Evolutionary conservation across 257 asterid species (phyloP).

Genomic region (Solanum ahanhuiri): DNA sequence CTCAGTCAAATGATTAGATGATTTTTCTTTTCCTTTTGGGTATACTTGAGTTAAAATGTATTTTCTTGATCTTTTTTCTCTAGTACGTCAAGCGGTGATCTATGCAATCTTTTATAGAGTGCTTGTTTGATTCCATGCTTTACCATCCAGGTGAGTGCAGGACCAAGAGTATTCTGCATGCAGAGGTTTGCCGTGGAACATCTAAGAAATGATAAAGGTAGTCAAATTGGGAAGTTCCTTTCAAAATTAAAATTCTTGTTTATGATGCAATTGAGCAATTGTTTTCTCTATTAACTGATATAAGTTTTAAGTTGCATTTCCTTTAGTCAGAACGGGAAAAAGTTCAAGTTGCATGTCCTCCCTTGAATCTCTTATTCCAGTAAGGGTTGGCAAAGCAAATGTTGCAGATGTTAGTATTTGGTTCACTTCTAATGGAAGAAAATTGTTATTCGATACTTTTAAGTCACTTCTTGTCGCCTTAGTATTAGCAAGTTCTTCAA

Average conservation of each 20-base stretch:
- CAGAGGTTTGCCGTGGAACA: conserved; percentile 17
- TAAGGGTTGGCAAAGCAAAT: neutral
- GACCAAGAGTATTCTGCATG: conserved; percentile 20
- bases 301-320: neutral
- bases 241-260: neutral
- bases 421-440: neutral
- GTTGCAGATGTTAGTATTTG: neutral
- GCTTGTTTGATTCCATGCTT: conserved; percentile 4
- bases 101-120: neutral
- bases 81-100: neutral
- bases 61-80: neutral
- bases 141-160: conserved; percentile 34
- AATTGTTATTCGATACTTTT: neutral
- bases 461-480: neutral
- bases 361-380: neutral
- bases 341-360: neutral
- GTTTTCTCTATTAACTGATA: neutral
- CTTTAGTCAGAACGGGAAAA: neutral
- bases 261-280: neutral
- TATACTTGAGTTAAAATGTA: neutral
- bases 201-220: conserved; percentile 39
- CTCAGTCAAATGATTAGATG: neutral
- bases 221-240: conserved; percentile 1
- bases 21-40: neutral
- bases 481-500: neutral